Evolutionary conservation across 2,329 filamentous ascomycete genomes (phyloP).

Genomic region (Nigrospora sphaerica): DNA sequence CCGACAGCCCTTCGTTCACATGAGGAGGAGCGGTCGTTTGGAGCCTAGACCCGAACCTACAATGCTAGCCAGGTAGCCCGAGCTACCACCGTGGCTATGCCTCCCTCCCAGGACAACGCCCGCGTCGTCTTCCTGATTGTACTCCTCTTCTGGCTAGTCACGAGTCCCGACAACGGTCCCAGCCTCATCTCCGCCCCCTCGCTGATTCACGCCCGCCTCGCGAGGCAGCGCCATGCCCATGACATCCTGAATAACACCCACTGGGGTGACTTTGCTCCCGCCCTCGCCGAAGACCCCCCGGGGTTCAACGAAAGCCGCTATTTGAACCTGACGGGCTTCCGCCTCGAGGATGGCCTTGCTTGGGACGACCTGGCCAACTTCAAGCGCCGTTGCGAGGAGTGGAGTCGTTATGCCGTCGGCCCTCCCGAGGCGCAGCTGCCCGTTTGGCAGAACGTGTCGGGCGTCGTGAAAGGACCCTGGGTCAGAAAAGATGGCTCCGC

Average conservation of each 20-base stretch:
- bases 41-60: neutral
- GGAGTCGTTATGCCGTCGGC: slow-evolving; percentile 44
- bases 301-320: slow-evolving; percentile 24
- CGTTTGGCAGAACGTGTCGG: slow-evolving; percentile 74
- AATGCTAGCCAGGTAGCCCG: neutral
- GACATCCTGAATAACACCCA: slow-evolving; percentile 45
- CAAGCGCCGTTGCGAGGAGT: slow-evolving; percentile 56
- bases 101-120: slow-evolving; percentile 37
- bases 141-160: slow-evolving; percentile 36
- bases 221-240: slow-evolving; percentile 44
- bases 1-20: too few relatives aligned
- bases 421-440: slow-evolving; percentile 33
- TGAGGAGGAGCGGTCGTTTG: too few relatives aligned
- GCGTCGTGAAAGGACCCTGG: slow-evolving; percentile 72
- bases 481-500: slow-evolving; percentile 47
- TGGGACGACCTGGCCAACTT: slow-evolving; percentile 70
- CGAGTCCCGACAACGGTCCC: slow-evolving; percentile 30
- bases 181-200: slow-evolving; percentile 35
- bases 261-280: slow-evolving; percentile 55
- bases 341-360: slow-evolving; percentile 64
- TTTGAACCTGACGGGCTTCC: slow-evolving; percentile 72
- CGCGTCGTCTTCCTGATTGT: slow-evolving; percentile 35
- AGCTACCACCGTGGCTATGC: slow-evolving; percentile 28
- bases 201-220: slow-evolving; percentile 36
- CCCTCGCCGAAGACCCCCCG: slow-evolving; percentile 13